These are phyloP conservation scores for Blastobotrys parvus DNA, from an alignment of 805 yeast species.

Conservation along the genomic window DNA sequence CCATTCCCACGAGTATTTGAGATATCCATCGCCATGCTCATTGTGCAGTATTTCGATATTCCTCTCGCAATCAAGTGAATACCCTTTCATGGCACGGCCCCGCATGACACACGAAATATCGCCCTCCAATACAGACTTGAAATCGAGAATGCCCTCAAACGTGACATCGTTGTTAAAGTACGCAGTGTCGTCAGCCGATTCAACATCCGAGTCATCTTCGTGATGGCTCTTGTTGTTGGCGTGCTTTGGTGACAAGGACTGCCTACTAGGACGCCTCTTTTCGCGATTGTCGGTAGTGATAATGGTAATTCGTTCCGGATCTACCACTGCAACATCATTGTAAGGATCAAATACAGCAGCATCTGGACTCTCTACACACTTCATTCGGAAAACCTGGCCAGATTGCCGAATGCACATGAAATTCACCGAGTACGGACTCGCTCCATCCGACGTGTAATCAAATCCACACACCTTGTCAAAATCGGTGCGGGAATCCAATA, in stretches of 20 bases:
- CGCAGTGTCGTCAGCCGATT: constrained; percentile 7
- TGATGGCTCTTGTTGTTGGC: constrained; percentile 5
- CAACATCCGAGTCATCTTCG: constrained; percentile 15
- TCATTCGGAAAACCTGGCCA: constrained; percentile 78
- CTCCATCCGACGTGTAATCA: constrained; percentile 61
- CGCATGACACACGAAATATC: constrained; percentile 72
- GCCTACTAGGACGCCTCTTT: not conserved
- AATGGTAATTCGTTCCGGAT: constrained; percentile 14
- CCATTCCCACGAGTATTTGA: constrained; percentile 90
- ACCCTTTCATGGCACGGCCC: constrained; percentile 62
- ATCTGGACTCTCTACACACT: constrained; percentile 58
- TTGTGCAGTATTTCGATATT: constrained; percentile 47
- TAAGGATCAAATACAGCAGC: constrained; percentile 57
- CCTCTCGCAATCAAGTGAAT: constrained; percentile 56
- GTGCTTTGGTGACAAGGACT: not conserved
- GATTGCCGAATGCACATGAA: constrained; percentile 85
- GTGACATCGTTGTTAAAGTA: constrained; percentile 5
- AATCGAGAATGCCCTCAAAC: constrained; percentile 14
- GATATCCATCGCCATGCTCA: constrained; percentile 44
- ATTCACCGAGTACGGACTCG: constrained; percentile 46
- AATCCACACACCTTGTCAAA: constrained; percentile 77
- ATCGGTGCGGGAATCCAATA: constrained; percentile 64
- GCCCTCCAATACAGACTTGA: constrained; percentile 42
- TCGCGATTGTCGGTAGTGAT: not conserved
- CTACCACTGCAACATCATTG: constrained; percentile 23